phyloP scores from a whole-genome alignment of 2,329 filamentous ascomycete species.

The Aspergillus quadricinctus region DNA sequence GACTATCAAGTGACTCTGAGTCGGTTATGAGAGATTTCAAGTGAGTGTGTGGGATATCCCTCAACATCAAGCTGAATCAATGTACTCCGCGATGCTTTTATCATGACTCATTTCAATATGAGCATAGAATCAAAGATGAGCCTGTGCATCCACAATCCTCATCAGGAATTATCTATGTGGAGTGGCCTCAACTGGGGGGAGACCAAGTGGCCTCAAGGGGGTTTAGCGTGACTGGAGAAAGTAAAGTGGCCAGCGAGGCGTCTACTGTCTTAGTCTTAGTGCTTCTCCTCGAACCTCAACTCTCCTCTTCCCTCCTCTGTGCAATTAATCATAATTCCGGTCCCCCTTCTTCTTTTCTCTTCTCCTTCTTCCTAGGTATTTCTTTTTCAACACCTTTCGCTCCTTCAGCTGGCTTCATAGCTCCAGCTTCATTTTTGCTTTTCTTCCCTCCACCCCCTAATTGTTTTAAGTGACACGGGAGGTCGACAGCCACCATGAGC shows the following conservation, averaged over 20 bases:
- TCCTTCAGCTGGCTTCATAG: constrained; percentile 33
- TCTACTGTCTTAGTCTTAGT: constrained; percentile 14
- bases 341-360: constrained; percentile 17
- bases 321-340: constrained; percentile 13
- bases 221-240: constrained; percentile 32
- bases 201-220: constrained; percentile 37
- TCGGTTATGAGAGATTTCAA: background rate
- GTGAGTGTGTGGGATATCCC: background rate
- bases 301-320: constrained; percentile 11
- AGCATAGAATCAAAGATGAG: background rate
- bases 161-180: background rate
- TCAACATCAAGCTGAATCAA: background rate
- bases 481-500: constrained; percentile 51
- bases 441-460: constrained; percentile 13
- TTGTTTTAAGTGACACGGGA: constrained; percentile 27
- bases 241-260: constrained; percentile 36
- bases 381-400: constrained; percentile 20
- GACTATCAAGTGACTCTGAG: background rate
- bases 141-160: background rate
- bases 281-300: constrained; percentile 18
- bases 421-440: constrained; percentile 28
- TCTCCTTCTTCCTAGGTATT: constrained; percentile 21
- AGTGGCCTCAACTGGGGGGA: constrained; percentile 1
- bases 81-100: background rate
- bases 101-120: background rate